Evolutionary conservation across 2,329 filamentous ascomycete species (phyloP).

Genomic region (Fusarium marasasianum): DNA sequence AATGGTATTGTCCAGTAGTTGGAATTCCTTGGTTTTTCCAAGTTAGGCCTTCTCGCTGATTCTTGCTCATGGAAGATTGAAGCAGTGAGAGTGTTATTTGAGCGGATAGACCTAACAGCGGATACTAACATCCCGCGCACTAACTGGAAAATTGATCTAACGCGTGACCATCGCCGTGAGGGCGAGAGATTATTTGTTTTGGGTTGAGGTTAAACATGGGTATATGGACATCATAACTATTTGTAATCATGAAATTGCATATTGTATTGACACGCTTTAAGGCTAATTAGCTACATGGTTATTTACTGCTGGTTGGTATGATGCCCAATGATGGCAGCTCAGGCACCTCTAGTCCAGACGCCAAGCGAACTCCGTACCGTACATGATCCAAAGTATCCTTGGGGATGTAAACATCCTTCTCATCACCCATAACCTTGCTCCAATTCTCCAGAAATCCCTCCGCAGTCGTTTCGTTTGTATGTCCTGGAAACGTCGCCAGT

Average conservation of each 20-base stretch:
- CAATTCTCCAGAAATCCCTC: conserved; percentile 29
- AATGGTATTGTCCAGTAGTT: not conserved
- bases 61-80: not conserved
- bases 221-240: not conserved
- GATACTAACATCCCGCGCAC: no score
- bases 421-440: conserved; percentile 21
- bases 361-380: conserved; percentile 13
- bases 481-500: conserved; percentile 30
- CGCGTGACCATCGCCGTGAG: not conserved
- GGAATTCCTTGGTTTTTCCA: not conserved
- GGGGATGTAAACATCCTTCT: conserved; percentile 28
- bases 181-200: not conserved
- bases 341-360: conserved; percentile 7
- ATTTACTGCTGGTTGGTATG: not conserved
- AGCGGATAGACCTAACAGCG: not conserved
- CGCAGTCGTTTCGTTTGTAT: conserved; percentile 6
- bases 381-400: conserved; percentile 30
- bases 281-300: not conserved
- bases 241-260: not conserved
- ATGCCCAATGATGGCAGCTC: not conserved
- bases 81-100: not conserved
- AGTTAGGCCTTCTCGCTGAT: not conserved
- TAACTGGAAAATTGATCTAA: not conserved
- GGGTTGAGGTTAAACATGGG: not conserved
- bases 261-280: not conserved